These are phyloP conservation scores for Cladochytrium replicatum DNA, from an alignment of 192 early-diverging fungal species.

Conservation along the genomic window DNA sequence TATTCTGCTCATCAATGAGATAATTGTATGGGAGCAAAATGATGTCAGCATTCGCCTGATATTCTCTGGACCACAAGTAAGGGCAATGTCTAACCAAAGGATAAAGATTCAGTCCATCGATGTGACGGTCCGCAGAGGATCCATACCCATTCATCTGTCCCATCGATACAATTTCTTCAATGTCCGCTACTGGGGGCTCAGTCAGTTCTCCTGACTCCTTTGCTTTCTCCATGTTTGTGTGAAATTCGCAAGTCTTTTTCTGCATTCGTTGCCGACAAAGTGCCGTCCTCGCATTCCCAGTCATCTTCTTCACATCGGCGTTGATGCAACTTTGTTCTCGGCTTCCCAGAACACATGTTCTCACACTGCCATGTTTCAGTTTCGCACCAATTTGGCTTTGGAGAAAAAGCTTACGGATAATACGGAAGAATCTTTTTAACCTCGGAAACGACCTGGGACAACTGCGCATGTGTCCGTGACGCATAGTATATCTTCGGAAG, in stretches of 20 bases:
- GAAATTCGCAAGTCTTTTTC: slow-evolving; percentile 22
- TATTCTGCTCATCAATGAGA: slow-evolving; percentile 39
- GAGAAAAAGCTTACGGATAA: neutral
- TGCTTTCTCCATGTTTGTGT: slow-evolving; percentile 12
- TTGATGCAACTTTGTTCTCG: slow-evolving; percentile 55
- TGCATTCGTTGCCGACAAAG: slow-evolving; percentile 35
- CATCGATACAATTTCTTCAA: slow-evolving; percentile 42
- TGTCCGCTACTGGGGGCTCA: slow-evolving; percentile 31
- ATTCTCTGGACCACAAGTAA: slow-evolving; percentile 39
- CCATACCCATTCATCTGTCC: slow-evolving; percentile 20
- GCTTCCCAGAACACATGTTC: slow-evolving; percentile 41
- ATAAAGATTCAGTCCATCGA: neutral
- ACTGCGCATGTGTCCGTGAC: slow-evolving; percentile 46
- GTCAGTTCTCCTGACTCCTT: neutral
- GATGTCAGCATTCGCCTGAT: slow-evolving; percentile 35
- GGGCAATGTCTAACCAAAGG: slow-evolving; percentile 36
- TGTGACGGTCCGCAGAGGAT: neutral
- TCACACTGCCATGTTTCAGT: neutral
- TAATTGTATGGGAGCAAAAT: slow-evolving; percentile 60
- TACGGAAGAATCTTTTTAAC: slow-evolving; percentile 37
- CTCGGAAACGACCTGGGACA: slow-evolving; percentile 43
- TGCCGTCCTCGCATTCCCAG: slow-evolving; percentile 18
- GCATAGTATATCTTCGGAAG: slow-evolving; percentile 25
- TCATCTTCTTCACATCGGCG: slow-evolving; percentile 13
- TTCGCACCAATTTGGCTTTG: neutral